Percentiles rank a stretch among this genome's conserved stretches.
Evolutionary conservation across 1,284 basidiomycete genomes (phyloP).

Genomic region (Cystobasidium sp.): DNA sequence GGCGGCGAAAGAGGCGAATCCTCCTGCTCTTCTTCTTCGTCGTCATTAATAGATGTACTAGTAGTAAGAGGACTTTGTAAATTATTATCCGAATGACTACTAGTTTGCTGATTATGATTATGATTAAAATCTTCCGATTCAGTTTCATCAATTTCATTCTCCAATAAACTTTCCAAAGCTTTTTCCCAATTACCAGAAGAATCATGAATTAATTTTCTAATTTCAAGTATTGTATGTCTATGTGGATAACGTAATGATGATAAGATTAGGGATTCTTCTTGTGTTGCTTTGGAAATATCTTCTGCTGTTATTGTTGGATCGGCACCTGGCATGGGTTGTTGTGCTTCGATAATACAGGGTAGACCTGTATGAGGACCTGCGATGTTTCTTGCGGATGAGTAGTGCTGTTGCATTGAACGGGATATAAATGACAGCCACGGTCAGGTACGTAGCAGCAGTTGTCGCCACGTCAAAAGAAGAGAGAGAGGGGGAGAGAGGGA

Average conservation of each 20-base stretch:
- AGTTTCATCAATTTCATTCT: constrained; percentile 43
- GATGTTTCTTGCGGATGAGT: constrained; percentile 85
- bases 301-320: constrained; percentile 5
- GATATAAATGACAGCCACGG: too few species aligned
- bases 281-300: constrained; percentile 26
- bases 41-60: too few species aligned
- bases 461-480: background rate
- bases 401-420: constrained; percentile 81
- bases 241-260: constrained; percentile 43
- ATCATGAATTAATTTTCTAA: constrained; percentile 43
- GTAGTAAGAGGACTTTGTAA: background rate
- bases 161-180: constrained; percentile 38
- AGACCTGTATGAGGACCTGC: constrained; percentile 80
- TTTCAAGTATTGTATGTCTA: constrained; percentile 36
- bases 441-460: too few species aligned
- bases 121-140: constrained; percentile 44
- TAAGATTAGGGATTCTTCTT: constrained; percentile 44
- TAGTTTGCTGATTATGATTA: constrained; percentile 19
- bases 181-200: constrained; percentile 35
- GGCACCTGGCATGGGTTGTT: constrained; percentile 23
- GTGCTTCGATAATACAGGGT: constrained; percentile 68
- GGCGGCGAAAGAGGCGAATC: background rate
- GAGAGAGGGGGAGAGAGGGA: too few species aligned
- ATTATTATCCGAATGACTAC: background rate
- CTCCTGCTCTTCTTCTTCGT: too few species aligned